These are phyloP conservation scores for Colletotrichum musae DNA, from an alignment of 2,329 filamentous ascomycete genomes.

Conservation along the genomic window DNA sequence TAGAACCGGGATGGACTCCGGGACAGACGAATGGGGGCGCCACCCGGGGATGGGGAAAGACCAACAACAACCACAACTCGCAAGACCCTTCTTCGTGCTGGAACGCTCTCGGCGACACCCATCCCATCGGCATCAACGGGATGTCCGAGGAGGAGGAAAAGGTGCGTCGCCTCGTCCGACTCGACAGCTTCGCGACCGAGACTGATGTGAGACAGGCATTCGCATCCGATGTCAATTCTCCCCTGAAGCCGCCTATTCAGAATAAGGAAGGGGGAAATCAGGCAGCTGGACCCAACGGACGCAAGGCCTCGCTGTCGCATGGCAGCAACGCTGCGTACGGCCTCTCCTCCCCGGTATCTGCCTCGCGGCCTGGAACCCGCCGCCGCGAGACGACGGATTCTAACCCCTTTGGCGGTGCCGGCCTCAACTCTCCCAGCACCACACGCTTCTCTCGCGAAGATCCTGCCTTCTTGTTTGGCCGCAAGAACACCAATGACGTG, in stretches of 20 bases:
- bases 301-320: slow-evolving; percentile 88
- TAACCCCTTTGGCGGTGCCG: slow-evolving; percentile 71
- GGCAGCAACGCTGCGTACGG: slow-evolving; percentile 75
- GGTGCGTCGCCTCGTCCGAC: slow-evolving; percentile 55
- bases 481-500: slow-evolving; percentile 64
- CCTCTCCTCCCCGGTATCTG: slow-evolving; percentile 79
- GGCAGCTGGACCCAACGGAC: slow-evolving; percentile 72
- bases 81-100: slow-evolving; percentile 94
- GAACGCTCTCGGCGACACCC: slow-evolving; percentile 79
- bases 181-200: not conserved
- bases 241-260: slow-evolving; percentile 86
- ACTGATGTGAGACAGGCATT: slow-evolving; percentile 74
- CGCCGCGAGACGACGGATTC: slow-evolving; percentile 85
- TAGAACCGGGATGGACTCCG: slow-evolving; percentile 85
- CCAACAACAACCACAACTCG: slow-evolving; percentile 78
- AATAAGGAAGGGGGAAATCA: slow-evolving; percentile 74
- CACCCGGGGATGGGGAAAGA: slow-evolving; percentile 82
- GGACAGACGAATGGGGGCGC: slow-evolving; percentile 76
- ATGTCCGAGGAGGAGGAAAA: slow-evolving; percentile 76
- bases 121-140: slow-evolving; percentile 80
- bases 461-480: slow-evolving; percentile 68
- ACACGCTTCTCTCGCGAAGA: slow-evolving; percentile 76
- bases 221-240: slow-evolving; percentile 90
- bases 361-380: slow-evolving; percentile 80
- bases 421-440: slow-evolving; percentile 73